Evolutionary conservation across 805 yeast genomes (phyloP).

Genomic region (Ogataea philodendri): DNA sequence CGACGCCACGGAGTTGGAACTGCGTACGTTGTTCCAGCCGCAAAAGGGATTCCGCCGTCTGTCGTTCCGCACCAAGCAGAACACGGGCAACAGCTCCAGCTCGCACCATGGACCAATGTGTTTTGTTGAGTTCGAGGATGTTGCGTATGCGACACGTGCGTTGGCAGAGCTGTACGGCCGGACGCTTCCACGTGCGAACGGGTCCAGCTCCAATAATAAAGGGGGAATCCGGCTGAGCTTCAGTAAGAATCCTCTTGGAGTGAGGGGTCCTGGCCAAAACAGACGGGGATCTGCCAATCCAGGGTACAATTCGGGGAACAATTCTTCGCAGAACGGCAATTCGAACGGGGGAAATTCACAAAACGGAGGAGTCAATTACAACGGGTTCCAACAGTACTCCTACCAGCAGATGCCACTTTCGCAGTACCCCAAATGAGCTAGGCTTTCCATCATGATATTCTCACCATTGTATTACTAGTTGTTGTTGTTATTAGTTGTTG

Average conservation of each 20-base stretch:
- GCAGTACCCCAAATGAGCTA: conserved; percentile 23
- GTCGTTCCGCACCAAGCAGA: conserved; percentile 78
- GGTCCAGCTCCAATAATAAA: conserved; percentile 43
- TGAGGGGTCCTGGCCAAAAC: conserved; percentile 59
- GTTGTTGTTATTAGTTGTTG: conserved; percentile 11
- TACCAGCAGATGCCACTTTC: conserved; percentile 25
- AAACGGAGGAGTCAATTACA: conserved; percentile 11
- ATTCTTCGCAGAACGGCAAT: conserved; percentile 13
- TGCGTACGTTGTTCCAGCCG: conserved; percentile 79
- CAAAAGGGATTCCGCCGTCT: conserved; percentile 92
- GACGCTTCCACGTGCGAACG: conserved; percentile 78
- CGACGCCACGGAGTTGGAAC: conserved; percentile 91
- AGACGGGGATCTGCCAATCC: conserved; percentile 28
- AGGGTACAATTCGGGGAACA: conserved; percentile 15
- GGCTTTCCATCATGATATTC: conserved; percentile 1
- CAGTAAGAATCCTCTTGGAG: conserved; percentile 96
- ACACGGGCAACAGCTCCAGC: conserved; percentile 27
- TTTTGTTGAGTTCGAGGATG: conserved; percentile 97
- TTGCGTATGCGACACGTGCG: conserved; percentile 88
- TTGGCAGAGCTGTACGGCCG: conserved; percentile 92
- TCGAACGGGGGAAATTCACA: conserved; percentile 10
- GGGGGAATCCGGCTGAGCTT: conserved; percentile 95
- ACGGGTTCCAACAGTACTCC: conserved; percentile 20
- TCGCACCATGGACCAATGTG: conserved; percentile 95
- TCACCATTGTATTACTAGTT: conserved; percentile 13